Percentiles rank a stretch among this genome's conserved stretches.
These are phyloP conservation scores for Fonsecaea pugnacius DNA, from an alignment of 2,329 filamentous ascomycete species.

Conservation along the genomic window DNA sequence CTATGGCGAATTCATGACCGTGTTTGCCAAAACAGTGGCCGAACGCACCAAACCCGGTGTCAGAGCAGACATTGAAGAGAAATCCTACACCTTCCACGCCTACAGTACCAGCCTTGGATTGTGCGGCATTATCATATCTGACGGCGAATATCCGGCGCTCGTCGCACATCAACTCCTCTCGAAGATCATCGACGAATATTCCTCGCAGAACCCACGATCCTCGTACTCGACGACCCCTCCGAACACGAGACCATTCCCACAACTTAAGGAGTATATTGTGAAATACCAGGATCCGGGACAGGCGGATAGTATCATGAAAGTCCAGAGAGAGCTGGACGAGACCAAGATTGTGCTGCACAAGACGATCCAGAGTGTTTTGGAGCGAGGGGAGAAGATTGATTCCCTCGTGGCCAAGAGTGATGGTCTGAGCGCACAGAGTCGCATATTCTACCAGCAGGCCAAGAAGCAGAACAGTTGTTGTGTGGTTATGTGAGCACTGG, in stretches of 20 bases:
- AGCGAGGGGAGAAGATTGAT: constrained; percentile 96
- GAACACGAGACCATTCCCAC: constrained; percentile 65
- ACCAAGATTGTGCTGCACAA: constrained; percentile 97
- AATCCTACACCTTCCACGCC: constrained; percentile 78
- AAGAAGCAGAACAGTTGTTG: constrained; percentile 68
- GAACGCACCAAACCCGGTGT: constrained; percentile 81
- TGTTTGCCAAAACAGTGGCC: constrained; percentile 86
- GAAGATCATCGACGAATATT: constrained; percentile 87
- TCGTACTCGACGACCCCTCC: constrained; percentile 63
- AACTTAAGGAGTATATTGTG: constrained; percentile 76
- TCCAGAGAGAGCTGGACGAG: constrained; percentile 95
- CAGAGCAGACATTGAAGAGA: constrained; percentile 82
- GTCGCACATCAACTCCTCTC: constrained; percentile 85
- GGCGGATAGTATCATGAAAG: constrained; percentile 91
- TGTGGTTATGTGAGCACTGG: constrained; percentile 55
- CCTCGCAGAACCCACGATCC: constrained; percentile 72
- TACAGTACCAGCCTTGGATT: constrained; percentile 76
- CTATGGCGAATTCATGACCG: constrained; percentile 73
- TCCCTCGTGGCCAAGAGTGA: constrained; percentile 92
- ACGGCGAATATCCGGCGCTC: constrained; percentile 74
- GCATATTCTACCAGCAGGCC: constrained; percentile 87
- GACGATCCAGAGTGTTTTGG: constrained; percentile 74
- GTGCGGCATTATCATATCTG: constrained; percentile 76
- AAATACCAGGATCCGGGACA: constrained; percentile 50
- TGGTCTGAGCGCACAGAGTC: constrained; percentile 85